phyloP scores from a whole-genome alignment of 306 rosid genomes.

The cucumber (Cucumis sativus) region DNA sequence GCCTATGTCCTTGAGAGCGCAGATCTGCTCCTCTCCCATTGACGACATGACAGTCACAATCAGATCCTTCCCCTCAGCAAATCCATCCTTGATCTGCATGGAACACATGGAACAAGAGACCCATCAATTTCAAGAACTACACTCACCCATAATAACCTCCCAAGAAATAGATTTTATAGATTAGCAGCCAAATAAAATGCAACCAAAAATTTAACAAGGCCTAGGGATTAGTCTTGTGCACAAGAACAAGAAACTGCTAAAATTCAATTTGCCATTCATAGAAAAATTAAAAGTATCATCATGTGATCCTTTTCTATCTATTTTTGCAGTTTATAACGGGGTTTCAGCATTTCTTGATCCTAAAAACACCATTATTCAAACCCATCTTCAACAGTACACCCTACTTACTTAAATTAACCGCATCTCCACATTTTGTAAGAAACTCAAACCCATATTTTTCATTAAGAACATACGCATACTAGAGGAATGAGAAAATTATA shows the following conservation, averaged over 20 bases:
- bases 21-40: conserved; percentile 99
- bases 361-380: background rate
- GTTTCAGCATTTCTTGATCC: background rate
- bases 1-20: conserved; percentile 79
- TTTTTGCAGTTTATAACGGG: too few relatives aligned
- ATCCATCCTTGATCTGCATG: conserved; percentile 90
- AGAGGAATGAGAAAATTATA: too few relatives aligned
- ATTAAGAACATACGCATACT: background rate
- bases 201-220: background rate
- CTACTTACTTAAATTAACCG: background rate
- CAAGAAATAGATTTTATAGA: background rate
- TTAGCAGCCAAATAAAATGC: background rate
- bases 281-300: too few relatives aligned
- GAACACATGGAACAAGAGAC: background rate
- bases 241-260: background rate
- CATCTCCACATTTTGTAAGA: background rate
- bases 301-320: too few relatives aligned
- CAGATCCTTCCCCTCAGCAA: conserved; percentile 76
- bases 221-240: background rate
- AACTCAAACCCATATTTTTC: background rate
- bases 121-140: background rate
- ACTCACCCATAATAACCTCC: background rate
- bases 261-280: background rate
- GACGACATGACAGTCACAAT: conserved; percentile 91
- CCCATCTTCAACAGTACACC: background rate